Conservation (phyloP, 1,139 yeast species). For the Suhomyces chickasaworum region DNA sequence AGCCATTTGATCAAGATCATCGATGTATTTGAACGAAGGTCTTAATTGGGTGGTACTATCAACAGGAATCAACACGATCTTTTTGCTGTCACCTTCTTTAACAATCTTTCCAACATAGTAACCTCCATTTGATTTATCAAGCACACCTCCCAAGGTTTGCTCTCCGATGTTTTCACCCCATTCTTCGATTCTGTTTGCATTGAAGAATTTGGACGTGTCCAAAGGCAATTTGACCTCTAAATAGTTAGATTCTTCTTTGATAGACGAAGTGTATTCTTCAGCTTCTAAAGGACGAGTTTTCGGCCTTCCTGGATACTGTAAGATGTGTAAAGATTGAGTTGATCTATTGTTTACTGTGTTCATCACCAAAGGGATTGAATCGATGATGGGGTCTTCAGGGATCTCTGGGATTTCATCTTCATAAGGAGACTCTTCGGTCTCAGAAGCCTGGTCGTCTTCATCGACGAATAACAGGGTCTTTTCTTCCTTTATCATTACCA, state of each 20-base stretch:
- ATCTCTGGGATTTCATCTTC: conserved; percentile 25
- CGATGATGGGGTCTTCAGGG: conserved; percentile 75
- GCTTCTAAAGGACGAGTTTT: conserved; percentile 47
- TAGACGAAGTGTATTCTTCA: conserved; percentile 50
- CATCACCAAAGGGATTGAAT: conserved; percentile 67
- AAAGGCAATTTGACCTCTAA: conserved; percentile 75
- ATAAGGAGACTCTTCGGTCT: conserved; percentile 4
- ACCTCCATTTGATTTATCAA: conserved; percentile 57
- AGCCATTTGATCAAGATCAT: conserved; percentile 42
- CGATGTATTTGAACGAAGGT: conserved; percentile 79
- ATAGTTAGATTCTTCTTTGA: conserved; percentile 59
- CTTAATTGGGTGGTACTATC: conserved; percentile 74
- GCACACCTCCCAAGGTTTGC: conserved; percentile 72
- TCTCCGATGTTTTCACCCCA: conserved; percentile 60
- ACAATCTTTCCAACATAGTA: conserved; percentile 40
- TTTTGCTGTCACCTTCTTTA: conserved; percentile 28
- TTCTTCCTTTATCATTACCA: conserved; percentile 8
- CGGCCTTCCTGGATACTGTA: conserved; percentile 77
- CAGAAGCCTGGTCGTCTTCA: conserved; percentile 17
- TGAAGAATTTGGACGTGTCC: conserved; percentile 65
- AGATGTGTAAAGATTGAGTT: conserved; percentile 36
- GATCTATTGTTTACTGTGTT: conserved; percentile 26
- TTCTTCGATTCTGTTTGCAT: conserved; percentile 58
- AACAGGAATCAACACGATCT: conserved; percentile 66
- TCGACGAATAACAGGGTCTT: conserved; percentile 17